A percentile compares a stretch with the other conserved stretches of the same genome.
Conservation (phyloP, 2,329 filamentous ascomycete species). For the Parasarocladium wereldwijsianum region DNA sequence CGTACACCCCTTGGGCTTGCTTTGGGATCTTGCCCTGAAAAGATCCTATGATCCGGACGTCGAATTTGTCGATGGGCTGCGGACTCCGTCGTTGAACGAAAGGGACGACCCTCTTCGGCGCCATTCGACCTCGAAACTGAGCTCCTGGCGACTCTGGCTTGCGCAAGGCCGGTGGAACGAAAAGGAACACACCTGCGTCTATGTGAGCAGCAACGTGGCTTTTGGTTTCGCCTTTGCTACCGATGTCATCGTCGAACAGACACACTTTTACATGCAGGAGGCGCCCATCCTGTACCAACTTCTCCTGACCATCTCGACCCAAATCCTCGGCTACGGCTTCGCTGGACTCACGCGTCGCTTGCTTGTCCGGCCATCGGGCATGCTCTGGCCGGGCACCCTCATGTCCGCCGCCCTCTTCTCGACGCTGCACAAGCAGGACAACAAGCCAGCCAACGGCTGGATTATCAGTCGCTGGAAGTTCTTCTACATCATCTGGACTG, state of each 20-base stretch:
- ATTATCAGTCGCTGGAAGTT: constrained; percentile 70
- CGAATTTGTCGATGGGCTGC: constrained; percentile 34
- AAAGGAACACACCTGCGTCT: constrained; percentile 79
- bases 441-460: constrained; percentile 72
- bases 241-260: constrained; percentile 82
- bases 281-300: constrained; percentile 65
- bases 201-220: constrained; percentile 79
- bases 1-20: constrained; percentile 66
- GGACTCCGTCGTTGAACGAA: constrained; percentile 10
- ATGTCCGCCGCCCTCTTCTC: constrained; percentile 85
- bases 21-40: constrained; percentile 66
- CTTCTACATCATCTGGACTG: constrained; percentile 60
- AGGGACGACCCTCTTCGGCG: constrained; percentile 8
- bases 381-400: constrained; percentile 83
- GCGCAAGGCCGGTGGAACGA: constrained; percentile 74
- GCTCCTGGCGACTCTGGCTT: constrained; percentile 53
- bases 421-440: constrained; percentile 72
- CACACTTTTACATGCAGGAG: constrained; percentile 75
- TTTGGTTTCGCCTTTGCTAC: constrained; percentile 85
- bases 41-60: constrained; percentile 36
- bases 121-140: constrained; percentile 12
- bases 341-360: constrained; percentile 70
- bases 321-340: constrained; percentile 76
- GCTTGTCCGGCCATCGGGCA: constrained; percentile 69
- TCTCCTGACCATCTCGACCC: constrained; percentile 70